Base-by-base conservation (phyloP, 2,329 filamentous ascomycete genomes). In the Orbilia quercus region DNA sequence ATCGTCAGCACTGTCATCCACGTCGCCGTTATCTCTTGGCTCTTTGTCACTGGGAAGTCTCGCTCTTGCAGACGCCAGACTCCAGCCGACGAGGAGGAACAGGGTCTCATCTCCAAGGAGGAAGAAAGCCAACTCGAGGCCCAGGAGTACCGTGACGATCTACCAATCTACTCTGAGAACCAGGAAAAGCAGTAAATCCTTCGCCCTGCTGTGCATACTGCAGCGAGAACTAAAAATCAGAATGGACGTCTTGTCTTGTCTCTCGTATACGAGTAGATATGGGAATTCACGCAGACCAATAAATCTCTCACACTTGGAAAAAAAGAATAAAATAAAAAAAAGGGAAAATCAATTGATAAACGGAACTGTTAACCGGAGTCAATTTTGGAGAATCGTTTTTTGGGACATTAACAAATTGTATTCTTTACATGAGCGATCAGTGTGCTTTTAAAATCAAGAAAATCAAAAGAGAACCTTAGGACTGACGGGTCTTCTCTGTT, bases 121-220 rank as follows among this genome's bases (percentile, higher is more conserved):
- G 67, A 72, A 14, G 67, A 72, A 18, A 59, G 53, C 53, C 59
- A 60, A 45, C 38, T 65, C 18, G 36, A 58, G 9, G 36, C 36
- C 28, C 34, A 54, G 40, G 59, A 72, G 28, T 72, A 72, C 48
- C 44, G 7, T 28, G 59, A 72, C 34, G 59, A 72, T 22, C 34
- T 72, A 36, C 67, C 67, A 59, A 48, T 65, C 54, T 72, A 72
- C 47, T 40, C 54, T 25, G 67, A 72, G 67, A 59, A 50, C 54
- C 44, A 51, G 44, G 59, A 72, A 45, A 65, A 72, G 51, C 40
- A 66, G 44, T 65, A 65, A 65, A 65, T 22, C 18, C n/a, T n/a
- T n/a, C n/a, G n/a, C n/a, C n/a, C n/a, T n/a, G n/a, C n/a, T n/a
- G n/a, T 25, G 7, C 53, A 20, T 40, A 14, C 6, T 22, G 18